Conservation (phyloP, 805 yeast genomes). For the Nakazawaea wickerhamii region DNA sequence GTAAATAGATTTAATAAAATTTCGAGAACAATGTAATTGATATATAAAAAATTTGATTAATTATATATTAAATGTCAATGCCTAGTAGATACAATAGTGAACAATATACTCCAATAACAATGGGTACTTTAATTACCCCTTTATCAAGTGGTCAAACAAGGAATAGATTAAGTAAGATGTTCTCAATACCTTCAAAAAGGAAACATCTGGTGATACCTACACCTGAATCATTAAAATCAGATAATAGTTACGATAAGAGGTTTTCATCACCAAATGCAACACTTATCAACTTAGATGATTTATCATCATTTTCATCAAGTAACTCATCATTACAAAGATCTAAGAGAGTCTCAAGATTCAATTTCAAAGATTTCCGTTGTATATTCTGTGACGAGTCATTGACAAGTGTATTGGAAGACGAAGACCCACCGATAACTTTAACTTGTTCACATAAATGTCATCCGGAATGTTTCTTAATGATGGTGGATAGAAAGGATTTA, state of each 20-base stretch:
- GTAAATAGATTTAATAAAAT: no score
- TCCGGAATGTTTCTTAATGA: constrained; percentile 11
- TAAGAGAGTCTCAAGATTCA: constrained; percentile 2
- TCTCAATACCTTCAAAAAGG: neutral
- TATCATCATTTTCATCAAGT: neutral
- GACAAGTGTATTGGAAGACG: constrained; percentile 7
- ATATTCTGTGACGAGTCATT: constrained; percentile 13
- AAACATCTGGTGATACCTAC: neutral
- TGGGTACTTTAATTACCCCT: neutral
- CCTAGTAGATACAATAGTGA: neutral
- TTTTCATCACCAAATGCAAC: constrained; percentile 1
- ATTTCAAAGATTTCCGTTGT: constrained; percentile 9
- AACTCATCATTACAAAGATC: neutral
- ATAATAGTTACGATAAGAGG: neutral
- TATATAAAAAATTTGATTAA: no score
- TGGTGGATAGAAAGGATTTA: constrained; percentile 3
- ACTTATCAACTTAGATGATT: neutral
- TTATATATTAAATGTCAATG: no score
- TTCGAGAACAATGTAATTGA: no score
- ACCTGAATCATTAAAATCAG: neutral
- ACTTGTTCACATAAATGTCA: constrained; percentile 14
- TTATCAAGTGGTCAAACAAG: neutral
- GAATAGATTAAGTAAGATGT: neutral
- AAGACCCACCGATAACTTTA: constrained; percentile 11
- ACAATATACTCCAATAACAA: neutral